Evolutionary conservation across 1,139 yeast species (phyloP), one percentile per base, ranked within the genome.

Genomic region (Cylindricascospora bacillispora): DNA sequence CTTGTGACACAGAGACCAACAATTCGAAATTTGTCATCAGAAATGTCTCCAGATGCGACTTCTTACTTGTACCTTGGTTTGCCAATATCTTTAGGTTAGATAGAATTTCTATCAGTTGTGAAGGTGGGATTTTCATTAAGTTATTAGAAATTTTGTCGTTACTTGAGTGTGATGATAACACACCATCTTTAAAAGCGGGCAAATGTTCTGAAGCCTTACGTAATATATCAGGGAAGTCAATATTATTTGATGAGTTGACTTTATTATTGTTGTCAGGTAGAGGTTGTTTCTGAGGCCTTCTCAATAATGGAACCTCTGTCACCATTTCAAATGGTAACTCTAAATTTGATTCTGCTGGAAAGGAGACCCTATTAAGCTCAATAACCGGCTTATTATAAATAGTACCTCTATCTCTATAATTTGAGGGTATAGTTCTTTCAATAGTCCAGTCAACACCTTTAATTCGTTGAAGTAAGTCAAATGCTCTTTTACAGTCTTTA

Each of bases 1-100:
- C 80, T 49, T 79, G 89, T 0, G 85, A 72, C 1, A 80, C 73
- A 2, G 80, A 64, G 2, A 71, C 58, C 4, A 83, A 76, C 27
- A 77, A 57, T 29, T 70, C 65, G 3, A 78, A 73, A 24, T 73
- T 67, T 21, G 72, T 60, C 35, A 62, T 68, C 35, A 73, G 61
- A 26, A 53, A 52, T 6, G 44, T 41, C 18, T 47, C 49, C 25
- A 72, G 62, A 25, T 70, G 73, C 10, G 55, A 53, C 4, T 69
- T 70, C 36, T 70, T 62, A 10, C 63, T 60, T 2, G 70, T 61
- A 25, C 67, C 65, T 12, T 74, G 69, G 18, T 73, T 65, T 13
- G 61, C 63, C 7, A 65, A 37, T 25, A 62, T 63, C 49, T 77
- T 78, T 38, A 79, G 54, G 37, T 73, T 74, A 3, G 83, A 67